Evolutionary conservation across 192 early-diverging fungal species (phyloP), one percentile per base, ranked within the genome.

Genomic region (Backusella psychrophila): DNA sequence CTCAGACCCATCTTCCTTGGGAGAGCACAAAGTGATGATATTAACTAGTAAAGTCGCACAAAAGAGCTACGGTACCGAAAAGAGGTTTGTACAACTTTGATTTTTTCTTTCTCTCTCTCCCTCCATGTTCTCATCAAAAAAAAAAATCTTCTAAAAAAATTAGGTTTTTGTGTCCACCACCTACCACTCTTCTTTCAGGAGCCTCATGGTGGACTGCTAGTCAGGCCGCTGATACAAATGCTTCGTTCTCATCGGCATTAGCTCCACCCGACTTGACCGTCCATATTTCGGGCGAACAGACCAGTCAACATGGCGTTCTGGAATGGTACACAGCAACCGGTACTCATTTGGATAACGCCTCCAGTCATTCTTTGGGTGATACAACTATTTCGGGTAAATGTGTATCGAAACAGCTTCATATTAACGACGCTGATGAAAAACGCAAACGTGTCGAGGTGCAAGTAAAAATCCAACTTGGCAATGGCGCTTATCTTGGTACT

Each of bases 41-140:
- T 81, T 94, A 70, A 94, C 94, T 29, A 91, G 93, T 26, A 95
- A 93, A 65, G 95, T 96, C 3, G 95, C 92, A 2, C 96, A 97
- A 84, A 97, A 98, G 66, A 93, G 91, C 0, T 98, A 97, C 75
- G 96, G 95, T 15, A 93, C 90, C 59, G 96, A 97, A 77, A 96
- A 96, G 83, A 87, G 96, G 84, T 90, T 71, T 39, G 42, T 72
- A 72, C 21, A 14, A 23, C 17, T 26, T 12, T 78, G 44, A 17
- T 67, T n/a, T 44, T 53, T 15, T 78, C 1, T 34, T 33, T 38
- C 6, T 39, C 38, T 68, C 26, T 36, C 52, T 67, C 38, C 19
- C 38, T 11, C 21, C 42, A 52, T 73, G 26, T 59, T 53, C 38
- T 39, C 19, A 26, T 63, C 39, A 31, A 42, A 35, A 29, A 41